Evolutionary conservation across 2,329 filamentous ascomycete genomes (phyloP).

Genomic region (Microsporum canis): DNA sequence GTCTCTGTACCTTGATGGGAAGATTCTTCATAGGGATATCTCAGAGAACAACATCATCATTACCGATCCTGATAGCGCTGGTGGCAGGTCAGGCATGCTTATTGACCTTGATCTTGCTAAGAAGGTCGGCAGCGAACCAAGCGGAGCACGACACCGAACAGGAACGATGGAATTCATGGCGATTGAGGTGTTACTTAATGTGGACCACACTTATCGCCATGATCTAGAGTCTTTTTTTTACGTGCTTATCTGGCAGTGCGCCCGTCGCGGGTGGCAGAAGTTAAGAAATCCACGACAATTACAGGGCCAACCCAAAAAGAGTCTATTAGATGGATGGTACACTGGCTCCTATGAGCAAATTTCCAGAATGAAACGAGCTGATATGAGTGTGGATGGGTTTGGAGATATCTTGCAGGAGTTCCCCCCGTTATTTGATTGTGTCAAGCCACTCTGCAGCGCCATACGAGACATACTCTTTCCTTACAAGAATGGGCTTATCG

Average conservation of each 20-base stretch:
- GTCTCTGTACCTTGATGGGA: conserved; percentile 24
- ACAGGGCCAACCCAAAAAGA: conserved; percentile 2
- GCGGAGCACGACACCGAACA: conserved; percentile 8
- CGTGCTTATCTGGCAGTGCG: conserved; percentile 19
- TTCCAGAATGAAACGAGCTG: conserved; percentile 13
- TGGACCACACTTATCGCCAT: conserved; percentile 25
- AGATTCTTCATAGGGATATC: conserved; percentile 30
- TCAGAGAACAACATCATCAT: conserved; percentile 33
- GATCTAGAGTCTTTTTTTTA: conserved; percentile 27
- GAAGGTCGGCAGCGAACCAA: conserved; percentile 15
- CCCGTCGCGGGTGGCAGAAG: not conserved
- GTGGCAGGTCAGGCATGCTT: conserved; percentile 20
- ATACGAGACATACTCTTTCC: conserved; percentile 17
- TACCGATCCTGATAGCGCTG: conserved; percentile 13
- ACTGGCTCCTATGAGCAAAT: conserved; percentile 19
- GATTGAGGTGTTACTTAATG: conserved; percentile 23
- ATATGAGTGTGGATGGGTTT: conserved; percentile 17
- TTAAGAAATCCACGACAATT: not conserved
- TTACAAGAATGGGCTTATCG: conserved; percentile 7
- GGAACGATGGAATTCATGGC: conserved; percentile 26
- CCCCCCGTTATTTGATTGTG: conserved; percentile 16
- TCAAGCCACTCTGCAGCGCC: conserved; percentile 19
- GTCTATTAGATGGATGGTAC: conserved; percentile 18
- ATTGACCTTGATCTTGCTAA: conserved; percentile 28
- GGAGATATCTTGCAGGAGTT: conserved; percentile 18